Percentiles rank a stretch among this genome's conserved stretches.
These are phyloP conservation scores for Fusarium tuaranense DNA, from an alignment of 2,329 filamentous ascomycete genomes.

Conservation along the genomic window DNA sequence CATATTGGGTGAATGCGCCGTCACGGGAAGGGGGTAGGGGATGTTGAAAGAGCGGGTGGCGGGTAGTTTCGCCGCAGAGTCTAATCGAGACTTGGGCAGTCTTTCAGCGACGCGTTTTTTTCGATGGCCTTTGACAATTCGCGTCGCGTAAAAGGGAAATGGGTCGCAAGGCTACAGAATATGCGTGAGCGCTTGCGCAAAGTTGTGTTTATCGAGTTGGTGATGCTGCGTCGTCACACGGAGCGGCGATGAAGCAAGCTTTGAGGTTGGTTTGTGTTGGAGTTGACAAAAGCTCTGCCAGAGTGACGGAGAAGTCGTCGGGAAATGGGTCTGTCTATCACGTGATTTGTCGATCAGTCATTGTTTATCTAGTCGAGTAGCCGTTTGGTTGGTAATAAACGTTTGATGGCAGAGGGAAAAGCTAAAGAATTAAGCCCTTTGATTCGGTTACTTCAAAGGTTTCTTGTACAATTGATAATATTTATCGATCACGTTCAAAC, in stretches of 20 bases:
- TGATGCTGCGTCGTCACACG: slow-evolving; percentile 32
- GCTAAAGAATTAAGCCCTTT: neutral
- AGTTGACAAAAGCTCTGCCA: slow-evolving; percentile 45
- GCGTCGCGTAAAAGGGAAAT: slow-evolving; percentile 39
- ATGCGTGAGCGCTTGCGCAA: slow-evolving; percentile 24
- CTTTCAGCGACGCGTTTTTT: slow-evolving; percentile 41
- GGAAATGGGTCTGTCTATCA: slow-evolving; percentile 46
- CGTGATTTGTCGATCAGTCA: slow-evolving; percentile 37
- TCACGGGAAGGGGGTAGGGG: slow-evolving; percentile 9
- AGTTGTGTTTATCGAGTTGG: slow-evolving; percentile 12
- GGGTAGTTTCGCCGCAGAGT: slow-evolving; percentile 36
- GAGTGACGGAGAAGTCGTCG: slow-evolving; percentile 42
- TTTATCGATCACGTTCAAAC: neutral
- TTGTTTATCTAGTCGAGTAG: slow-evolving; percentile 18
- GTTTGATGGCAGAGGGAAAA: neutral
- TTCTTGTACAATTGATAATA: slow-evolving; percentile 10
- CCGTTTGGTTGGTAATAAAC: slow-evolving; percentile 26
- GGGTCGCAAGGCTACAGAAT: slow-evolving; percentile 31
- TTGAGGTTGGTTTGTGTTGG: slow-evolving; percentile 34
- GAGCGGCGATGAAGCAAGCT: slow-evolving; percentile 34
- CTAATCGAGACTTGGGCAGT: slow-evolving; percentile 29
- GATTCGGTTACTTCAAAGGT: neutral
- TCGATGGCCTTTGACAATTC: slow-evolving; percentile 32
- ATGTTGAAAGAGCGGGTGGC: slow-evolving; percentile 31
- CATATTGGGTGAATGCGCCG: slow-evolving; percentile 65